These are phyloP conservation scores for Albatrellus sp. DNA, from an alignment of 1,284 basidiomycete species.

Conservation along the genomic window DNA sequence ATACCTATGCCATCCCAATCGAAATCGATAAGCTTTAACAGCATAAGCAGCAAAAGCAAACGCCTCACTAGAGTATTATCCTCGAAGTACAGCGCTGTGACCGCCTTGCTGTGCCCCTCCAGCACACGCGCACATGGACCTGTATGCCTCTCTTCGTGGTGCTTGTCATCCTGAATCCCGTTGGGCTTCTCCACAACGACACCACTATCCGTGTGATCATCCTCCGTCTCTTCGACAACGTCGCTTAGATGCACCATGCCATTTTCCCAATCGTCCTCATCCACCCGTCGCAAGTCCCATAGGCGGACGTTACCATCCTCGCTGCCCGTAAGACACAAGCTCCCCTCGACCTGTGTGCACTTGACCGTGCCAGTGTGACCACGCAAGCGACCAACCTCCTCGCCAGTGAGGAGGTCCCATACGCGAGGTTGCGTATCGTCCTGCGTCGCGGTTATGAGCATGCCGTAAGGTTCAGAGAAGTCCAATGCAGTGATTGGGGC, in stretches of 20 bases:
- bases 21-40: neutral
- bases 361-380: conserved; percentile 79
- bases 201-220: conserved; percentile 15
- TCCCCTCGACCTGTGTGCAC: conserved; percentile 88
- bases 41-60: conserved; percentile 1
- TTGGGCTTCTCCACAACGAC: conserved; percentile 10
- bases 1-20: conserved; percentile 48
- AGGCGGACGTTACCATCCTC: conserved; percentile 76
- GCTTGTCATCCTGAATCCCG: conserved; percentile 13
- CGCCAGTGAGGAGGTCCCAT: conserved; percentile 81
- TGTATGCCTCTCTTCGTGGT: conserved; percentile 15
- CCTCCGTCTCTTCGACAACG: conserved; percentile 49
- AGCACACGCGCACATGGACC: conserved; percentile 63
- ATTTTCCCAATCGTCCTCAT: conserved; percentile 45
- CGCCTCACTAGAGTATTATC: conserved; percentile 74
- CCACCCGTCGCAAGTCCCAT: conserved; percentile 81
- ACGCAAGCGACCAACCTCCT: conserved; percentile 68
- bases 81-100: conserved; percentile 92
- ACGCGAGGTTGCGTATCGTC: conserved; percentile 69
- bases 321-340: conserved; percentile 84
- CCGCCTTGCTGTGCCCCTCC: conserved; percentile 87
- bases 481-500: conserved; percentile 84
- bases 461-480: conserved; percentile 94
- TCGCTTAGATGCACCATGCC: conserved; percentile 48
- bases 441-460: conserved; percentile 78